Evolutionary conservation across 179 eudicot genomes (phyloP), one percentile per base, ranked within the genome.

Genomic region (Patellifolia procumbens): DNA sequence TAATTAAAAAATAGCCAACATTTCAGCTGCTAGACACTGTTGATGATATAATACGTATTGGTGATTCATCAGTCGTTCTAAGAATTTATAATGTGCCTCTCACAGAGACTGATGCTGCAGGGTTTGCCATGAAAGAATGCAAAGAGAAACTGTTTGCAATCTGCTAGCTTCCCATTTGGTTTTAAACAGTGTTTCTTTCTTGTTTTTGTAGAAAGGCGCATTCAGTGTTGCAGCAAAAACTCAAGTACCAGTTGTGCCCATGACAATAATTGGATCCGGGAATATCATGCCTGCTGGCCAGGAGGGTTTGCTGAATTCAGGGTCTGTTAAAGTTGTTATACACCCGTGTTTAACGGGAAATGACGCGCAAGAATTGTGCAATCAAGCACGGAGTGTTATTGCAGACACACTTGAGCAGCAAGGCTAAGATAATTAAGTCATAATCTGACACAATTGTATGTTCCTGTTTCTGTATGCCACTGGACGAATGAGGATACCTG

Each of bases 151-250:
- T 6, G 49, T 31, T 46, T 34, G 46, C 39, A 17, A 26, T 4
- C 63, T 17, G 22, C 31, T 63, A 61, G 20, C 19, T 37, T 61
- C 66, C 45, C 10, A 29, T 39, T 68, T 48, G 26, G 24, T 51
- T 22, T 28, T 49, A 26, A 68, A 16, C 22, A 10, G 56, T 10
- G 9, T 53, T 76, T 31, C 29, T 29, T 79, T 60, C 49, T 77
- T 61, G n/a, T 62, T 16, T 79, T 74, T 85, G 76, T 78, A 95
- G 99, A 95, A 91, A 90, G 99, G 99, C 55, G 99, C 99, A 81
- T 95, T 95, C 90, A 92, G 93, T 77, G 85, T 91, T 76, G 98
- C 98, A 51, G 89, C 90, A 69, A 94, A 92, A 81, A 87, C 91
- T 6, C 80, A 87, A 79, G 93, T 88, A 70, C 93, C 98, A 8